Base-by-base conservation (phyloP, 352 stramenopile species). In the Peronospora belbahrii region DNA sequence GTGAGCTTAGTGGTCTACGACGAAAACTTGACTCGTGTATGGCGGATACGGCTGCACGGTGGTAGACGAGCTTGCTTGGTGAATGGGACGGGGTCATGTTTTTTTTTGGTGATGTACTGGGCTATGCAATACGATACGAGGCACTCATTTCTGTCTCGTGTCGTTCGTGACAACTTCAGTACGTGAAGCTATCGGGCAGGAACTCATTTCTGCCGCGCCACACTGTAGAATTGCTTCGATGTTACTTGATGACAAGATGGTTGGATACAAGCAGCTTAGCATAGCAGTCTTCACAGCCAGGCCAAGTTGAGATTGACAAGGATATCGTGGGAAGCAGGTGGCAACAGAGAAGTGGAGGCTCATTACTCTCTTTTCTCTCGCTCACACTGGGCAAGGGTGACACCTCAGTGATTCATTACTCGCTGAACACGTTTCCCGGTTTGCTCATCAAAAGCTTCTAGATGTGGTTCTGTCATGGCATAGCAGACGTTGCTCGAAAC, bases 1-100 rank as follows among this genome's bases (percentile, higher is more conserved):
- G 66, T 1, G 75, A 88, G 33, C 59, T 88, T 8, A 70, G 38
- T 18, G 59, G 55, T 2, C 40, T 88, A 27, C 71, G 75, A 50
- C 52, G 57, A 13, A 85, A 84, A 34, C 56, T 85, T 28, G 70
- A 83, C 28, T 75, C 73, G 6, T 85, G 73, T 39, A 74, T 84
- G 23, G 43, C 53, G 2, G 58, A 60, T 43, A 28, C 62, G 6
- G 30, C 53, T 36, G 54, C 45, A 10, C 41, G 55, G 24, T 65
- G 48, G 54, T 64, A 60, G n/a, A 35, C 4, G 27, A n/a, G 11
- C 9, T 22, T 10, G 23, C 31, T 50, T 36, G 0, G 28, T 31
- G 4, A 15, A 32, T 23, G 15, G 8, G 17, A 34, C 17, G 13
- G 14, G 27, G 11, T 32, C 30, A 18, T 23, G 14, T 17, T 14